A percentile compares a stretch with the other conserved stretches of the same genome.
Conservation (phyloP, 352 stramenopile genomes). For the Phytophthora ohioensis region DNA sequence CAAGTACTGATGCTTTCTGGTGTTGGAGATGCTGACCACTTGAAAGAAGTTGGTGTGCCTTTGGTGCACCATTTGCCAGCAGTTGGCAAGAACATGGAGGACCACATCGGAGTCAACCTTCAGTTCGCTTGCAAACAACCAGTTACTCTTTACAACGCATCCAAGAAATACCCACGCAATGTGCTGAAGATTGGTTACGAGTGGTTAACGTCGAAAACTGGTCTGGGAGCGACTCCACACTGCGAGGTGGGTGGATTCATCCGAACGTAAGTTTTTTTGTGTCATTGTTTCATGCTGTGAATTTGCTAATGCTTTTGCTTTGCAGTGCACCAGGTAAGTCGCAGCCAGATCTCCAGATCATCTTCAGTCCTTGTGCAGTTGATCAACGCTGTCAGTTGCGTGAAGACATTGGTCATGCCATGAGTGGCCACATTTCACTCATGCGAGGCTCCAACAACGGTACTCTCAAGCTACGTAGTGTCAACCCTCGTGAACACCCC, state of each 20-base stretch:
- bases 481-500: conserved; percentile 70
- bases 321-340: conserved; percentile 63
- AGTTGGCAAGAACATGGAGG: conserved; percentile 87
- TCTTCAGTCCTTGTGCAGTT: conserved; percentile 85
- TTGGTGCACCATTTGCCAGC: conserved; percentile 76
- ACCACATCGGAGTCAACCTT: conserved; percentile 86
- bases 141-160: conserved; percentile 88
- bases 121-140: conserved; percentile 87
- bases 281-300: background rate
- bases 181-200: conserved; percentile 80
- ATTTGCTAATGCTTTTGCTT: background rate
- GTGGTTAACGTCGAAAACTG: conserved; percentile 70
- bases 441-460: conserved; percentile 85
- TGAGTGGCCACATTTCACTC: conserved; percentile 84
- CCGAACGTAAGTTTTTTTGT: conserved; percentile 49
- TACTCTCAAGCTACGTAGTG: conserved; percentile 73
- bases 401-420: conserved; percentile 65
- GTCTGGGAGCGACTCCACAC: conserved; percentile 72
- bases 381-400: conserved; percentile 31
- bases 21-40: conserved; percentile 70
- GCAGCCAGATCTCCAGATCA: conserved; percentile 84
- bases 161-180: conserved; percentile 83
- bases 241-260: conserved; percentile 89
- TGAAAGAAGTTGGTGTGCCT: conserved; percentile 74
- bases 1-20: conserved; percentile 87